A percentile compares a stretch with the other conserved stretches of the same genome.
Evolutionary conservation across 2,329 filamentous ascomycete genomes (phyloP).

Genomic region (Xylaria arbuscula): DNA sequence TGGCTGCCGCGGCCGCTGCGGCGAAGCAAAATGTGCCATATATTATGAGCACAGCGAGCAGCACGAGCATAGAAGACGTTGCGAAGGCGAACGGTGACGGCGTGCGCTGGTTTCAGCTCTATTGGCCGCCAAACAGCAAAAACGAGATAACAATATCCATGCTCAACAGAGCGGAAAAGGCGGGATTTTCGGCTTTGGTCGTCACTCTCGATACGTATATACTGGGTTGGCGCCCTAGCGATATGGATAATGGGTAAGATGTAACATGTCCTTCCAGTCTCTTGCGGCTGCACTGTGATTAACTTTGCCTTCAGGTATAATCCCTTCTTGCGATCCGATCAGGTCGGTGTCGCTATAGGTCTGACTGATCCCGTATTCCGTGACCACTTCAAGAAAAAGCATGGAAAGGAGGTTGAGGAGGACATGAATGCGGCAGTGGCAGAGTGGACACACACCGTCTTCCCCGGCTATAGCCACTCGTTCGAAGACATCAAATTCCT

Average conservation of each 20-base stretch:
- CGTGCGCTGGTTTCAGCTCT: conserved; percentile 46
- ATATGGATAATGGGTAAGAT: conserved; percentile 37
- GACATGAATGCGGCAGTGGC: conserved; percentile 41
- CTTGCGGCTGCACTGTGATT: background rate
- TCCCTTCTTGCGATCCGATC: conserved; percentile 46
- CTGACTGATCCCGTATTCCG: conserved; percentile 46
- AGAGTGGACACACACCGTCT: conserved; percentile 45
- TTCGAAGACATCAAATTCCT: conserved; percentile 45
- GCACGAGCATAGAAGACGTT: conserved; percentile 47
- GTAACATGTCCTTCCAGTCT: background rate
- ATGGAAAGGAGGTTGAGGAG: conserved; percentile 40
- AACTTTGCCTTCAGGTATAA: conserved; percentile 39
- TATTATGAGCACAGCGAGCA: conserved; percentile 46
- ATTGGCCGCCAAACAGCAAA: conserved; percentile 44
- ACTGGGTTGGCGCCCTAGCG: conserved; percentile 46
- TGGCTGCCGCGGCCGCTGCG: conserved; percentile 42
- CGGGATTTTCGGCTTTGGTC: conserved; percentile 43
- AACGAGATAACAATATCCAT: conserved; percentile 45
- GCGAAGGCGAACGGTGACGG: conserved; percentile 44
- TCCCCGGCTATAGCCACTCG: conserved; percentile 42
- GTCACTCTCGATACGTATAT: conserved; percentile 48
- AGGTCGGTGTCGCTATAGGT: conserved; percentile 46
- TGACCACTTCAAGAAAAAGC: conserved; percentile 40
- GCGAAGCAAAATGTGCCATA: conserved; percentile 40
- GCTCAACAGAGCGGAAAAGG: conserved; percentile 39